These are phyloP conservation scores for Anthracocystis walkeri DNA, from an alignment of 1,284 basidiomycete species.

Conservation along the genomic window DNA sequence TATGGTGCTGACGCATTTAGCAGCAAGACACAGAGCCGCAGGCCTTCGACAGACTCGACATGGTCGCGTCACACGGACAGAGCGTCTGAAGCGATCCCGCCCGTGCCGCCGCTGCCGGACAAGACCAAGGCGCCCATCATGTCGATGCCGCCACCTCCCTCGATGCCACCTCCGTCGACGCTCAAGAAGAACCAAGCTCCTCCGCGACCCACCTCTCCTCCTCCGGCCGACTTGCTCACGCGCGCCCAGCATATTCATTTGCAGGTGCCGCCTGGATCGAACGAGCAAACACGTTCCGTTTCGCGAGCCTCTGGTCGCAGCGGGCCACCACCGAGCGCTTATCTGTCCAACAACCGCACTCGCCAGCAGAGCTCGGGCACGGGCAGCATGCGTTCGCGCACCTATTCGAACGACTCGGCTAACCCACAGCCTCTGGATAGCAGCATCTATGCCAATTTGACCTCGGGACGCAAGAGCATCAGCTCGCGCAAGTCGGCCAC, in stretches of 20 bases:
- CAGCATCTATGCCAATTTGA: slow-evolving; percentile 46
- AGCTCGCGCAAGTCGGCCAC: slow-evolving; percentile 35
- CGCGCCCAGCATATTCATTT: slow-evolving; percentile 47
- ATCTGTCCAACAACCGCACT: slow-evolving; percentile 22
- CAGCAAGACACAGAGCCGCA: slow-evolving; percentile 28
- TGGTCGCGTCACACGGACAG: slow-evolving; percentile 41
- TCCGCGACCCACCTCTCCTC: slow-evolving; percentile 56
- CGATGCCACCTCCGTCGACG: slow-evolving; percentile 57
- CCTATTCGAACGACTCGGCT: slow-evolving; percentile 45
- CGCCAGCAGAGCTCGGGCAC: slow-evolving; percentile 46
- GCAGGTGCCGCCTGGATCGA: slow-evolving; percentile 34
- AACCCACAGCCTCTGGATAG: slow-evolving; percentile 34
- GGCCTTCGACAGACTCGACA: slow-evolving; percentile 49
- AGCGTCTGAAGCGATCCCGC: slow-evolving; percentile 29
- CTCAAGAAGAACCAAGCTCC: slow-evolving; percentile 38
- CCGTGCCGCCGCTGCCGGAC: slow-evolving; percentile 52
- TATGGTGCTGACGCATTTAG: slow-evolving; percentile 53
- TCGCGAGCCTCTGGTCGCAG: slow-evolving; percentile 48
- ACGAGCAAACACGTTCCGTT: slow-evolving; percentile 43
- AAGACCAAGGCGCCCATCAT: slow-evolving; percentile 59
- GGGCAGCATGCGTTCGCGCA: slow-evolving; percentile 46
- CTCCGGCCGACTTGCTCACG: slow-evolving; percentile 53
- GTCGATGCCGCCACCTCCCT: slow-evolving; percentile 59
- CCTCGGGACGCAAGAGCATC: slow-evolving; percentile 48
- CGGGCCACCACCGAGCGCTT: slow-evolving; percentile 36